These are phyloP conservation scores for Paralagenidium karlingii DNA, from an alignment of 352 stramenopile species.

Conservation along the genomic window DNA sequence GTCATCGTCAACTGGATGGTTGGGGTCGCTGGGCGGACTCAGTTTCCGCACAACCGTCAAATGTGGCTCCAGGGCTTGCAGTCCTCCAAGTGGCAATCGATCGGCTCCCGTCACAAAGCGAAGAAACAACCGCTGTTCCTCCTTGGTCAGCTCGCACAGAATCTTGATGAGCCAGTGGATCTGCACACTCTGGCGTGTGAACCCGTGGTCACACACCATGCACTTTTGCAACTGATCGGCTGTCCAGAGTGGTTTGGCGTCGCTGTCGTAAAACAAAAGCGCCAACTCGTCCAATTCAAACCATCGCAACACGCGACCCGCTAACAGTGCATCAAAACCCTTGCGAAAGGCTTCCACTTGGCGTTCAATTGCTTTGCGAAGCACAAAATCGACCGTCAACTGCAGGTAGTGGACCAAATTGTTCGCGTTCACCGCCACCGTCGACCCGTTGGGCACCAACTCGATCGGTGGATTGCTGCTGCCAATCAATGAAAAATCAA, in stretches of 20 bases:
- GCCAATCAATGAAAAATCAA: conserved; percentile 72
- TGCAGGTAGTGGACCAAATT: conserved; percentile 44
- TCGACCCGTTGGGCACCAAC: conserved; percentile 24
- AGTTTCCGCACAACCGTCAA: conserved; percentile 82
- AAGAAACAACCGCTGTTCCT: conserved; percentile 76
- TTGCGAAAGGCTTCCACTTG: conserved; percentile 54
- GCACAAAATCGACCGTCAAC: conserved; percentile 32
- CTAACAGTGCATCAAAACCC: conserved; percentile 33
- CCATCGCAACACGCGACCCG: conserved; percentile 20
- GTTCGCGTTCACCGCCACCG: conserved; percentile 25
- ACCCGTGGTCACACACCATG: conserved; percentile 82
- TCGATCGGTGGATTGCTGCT: conserved; percentile 39
- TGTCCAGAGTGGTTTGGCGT: conserved; percentile 22
- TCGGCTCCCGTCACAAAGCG: conserved; percentile 84
- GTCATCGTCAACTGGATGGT: conserved; percentile 14
- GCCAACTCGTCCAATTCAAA: conserved; percentile 62
- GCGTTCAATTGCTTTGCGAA: conserved; percentile 40
- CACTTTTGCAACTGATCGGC: conserved; percentile 50
- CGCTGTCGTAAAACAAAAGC: conserved; percentile 38
- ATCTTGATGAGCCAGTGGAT: conserved; percentile 70
- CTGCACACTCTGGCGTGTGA: conserved; percentile 39
- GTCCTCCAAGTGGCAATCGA: conserved; percentile 71
- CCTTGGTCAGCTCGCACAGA: conserved; percentile 45
- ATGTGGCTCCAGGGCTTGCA: conserved; percentile 66
- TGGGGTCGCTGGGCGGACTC: conserved; percentile 3